phyloP scores from a whole-genome alignment of 768 basidiomycete species.

The Neoboletus magnificus region DNA sequence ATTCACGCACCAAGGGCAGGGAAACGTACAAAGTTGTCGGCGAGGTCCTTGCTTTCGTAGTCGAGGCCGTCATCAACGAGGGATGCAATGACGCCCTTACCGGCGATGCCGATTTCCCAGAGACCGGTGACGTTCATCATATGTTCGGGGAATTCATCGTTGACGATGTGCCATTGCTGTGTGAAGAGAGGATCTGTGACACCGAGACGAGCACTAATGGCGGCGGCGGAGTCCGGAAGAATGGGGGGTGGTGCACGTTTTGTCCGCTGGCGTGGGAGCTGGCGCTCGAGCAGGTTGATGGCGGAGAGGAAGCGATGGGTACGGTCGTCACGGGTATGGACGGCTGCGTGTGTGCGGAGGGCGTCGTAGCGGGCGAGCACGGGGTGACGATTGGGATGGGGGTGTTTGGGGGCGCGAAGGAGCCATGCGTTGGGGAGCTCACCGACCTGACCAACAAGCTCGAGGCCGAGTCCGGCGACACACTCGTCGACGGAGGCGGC shows the following conservation, averaged over 20 bases:
- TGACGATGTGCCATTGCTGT: slow-evolving; percentile 93
- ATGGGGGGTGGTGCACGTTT: slow-evolving; percentile 74
- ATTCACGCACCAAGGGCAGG: not conserved
- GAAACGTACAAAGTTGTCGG: slow-evolving; percentile 83
- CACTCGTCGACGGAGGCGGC: slow-evolving; percentile 60
- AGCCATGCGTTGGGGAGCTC: slow-evolving; percentile 83
- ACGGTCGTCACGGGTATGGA: slow-evolving; percentile 36
- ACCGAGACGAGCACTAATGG: slow-evolving; percentile 55
- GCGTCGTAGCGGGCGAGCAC: slow-evolving; percentile 49
- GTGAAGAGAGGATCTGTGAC: slow-evolving; percentile 81
- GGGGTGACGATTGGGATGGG: slow-evolving; percentile 11
- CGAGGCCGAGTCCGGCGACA: slow-evolving; percentile 63
- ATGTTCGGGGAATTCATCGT: slow-evolving; percentile 75
- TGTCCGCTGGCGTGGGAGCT: slow-evolving; percentile 60
- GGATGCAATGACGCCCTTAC: slow-evolving; percentile 80
- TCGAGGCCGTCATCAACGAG: slow-evolving; percentile 96
- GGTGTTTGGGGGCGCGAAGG: slow-evolving; percentile 52
- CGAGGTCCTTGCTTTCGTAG: slow-evolving; percentile 81
- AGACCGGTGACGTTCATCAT: slow-evolving; percentile 91
- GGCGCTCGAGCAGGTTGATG: slow-evolving; percentile 58
- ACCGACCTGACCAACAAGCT: slow-evolving; percentile 86
- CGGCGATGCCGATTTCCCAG: slow-evolving; percentile 90
- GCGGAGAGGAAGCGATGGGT: slow-evolving; percentile 50
- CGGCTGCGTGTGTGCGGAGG: slow-evolving; percentile 35
- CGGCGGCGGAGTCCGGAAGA: slow-evolving; percentile 38